Percentiles rank a stretch among this genome's conserved stretches.
Evolutionary conservation across 2,329 filamentous ascomycete species (phyloP).

Genomic region (Myriosclerotinia scirpicola): DNA sequence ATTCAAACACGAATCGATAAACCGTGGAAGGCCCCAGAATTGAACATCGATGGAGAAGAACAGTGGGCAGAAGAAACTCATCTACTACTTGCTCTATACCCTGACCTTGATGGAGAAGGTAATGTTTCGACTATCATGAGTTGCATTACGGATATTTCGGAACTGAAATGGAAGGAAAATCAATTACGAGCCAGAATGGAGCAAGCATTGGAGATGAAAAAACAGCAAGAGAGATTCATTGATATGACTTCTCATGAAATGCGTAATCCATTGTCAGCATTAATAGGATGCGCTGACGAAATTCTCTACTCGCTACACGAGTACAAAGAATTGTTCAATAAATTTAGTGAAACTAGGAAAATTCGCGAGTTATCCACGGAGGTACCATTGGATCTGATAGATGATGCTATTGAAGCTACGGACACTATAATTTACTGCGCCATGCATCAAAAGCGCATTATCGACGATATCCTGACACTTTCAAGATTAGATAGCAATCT

Average conservation of each 20-base stretch:
- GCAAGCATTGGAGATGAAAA: constrained; percentile 58
- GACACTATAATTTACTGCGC: constrained; percentile 76
- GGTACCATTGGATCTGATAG: constrained; percentile 49
- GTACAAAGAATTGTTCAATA: constrained; percentile 65
- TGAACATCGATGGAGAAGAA: constrained; percentile 7
- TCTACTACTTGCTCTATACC: constrained; percentile 40
- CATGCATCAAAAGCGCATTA: constrained; percentile 70
- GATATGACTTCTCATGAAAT: constrained; percentile 73
- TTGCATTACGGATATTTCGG: constrained; percentile 80
- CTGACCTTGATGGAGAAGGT: constrained; percentile 63
- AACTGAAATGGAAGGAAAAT: constrained; percentile 63
- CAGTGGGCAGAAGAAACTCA: not conserved
- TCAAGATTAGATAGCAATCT: constrained; percentile 70
- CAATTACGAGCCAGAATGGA: constrained; percentile 42
- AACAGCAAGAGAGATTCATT: constrained; percentile 77
- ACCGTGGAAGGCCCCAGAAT: constrained; percentile 10
- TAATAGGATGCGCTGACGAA: constrained; percentile 70
- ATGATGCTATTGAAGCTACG: constrained; percentile 68
- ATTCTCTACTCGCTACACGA: constrained; percentile 44
- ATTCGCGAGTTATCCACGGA: constrained; percentile 29
- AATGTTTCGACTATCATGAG: constrained; percentile 72
- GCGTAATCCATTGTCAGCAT: constrained; percentile 72
- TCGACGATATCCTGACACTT: constrained; percentile 61
- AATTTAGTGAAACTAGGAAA: constrained; percentile 45
- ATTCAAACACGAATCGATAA: constrained; percentile 6